These are phyloP conservation scores for Microcos paniculata DNA, from an alignment of 345 rosid genomes.

Conservation along the genomic window DNA sequence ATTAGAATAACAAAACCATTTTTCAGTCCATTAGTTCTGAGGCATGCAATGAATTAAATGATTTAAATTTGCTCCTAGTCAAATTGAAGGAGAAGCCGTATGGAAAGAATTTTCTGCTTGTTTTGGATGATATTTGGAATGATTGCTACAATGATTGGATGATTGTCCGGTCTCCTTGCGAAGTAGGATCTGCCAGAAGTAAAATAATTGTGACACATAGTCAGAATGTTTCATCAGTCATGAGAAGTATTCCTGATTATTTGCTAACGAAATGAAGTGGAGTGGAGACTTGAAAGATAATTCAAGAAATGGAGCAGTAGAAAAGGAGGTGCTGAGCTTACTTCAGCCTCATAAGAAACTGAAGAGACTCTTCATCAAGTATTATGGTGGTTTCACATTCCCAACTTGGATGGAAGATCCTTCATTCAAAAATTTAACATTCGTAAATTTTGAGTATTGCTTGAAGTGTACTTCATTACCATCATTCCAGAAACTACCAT, in stretches of 20 bases:
- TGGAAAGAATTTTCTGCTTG: constrained; percentile 1
- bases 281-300: neutral
- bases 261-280: neutral
- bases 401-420: constrained; percentile 13
- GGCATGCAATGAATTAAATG: neutral
- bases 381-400: constrained; percentile 6
- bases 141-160: neutral
- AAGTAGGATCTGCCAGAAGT: constrained; percentile 17
- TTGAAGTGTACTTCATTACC: constrained; percentile 3
- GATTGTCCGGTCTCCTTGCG: neutral
- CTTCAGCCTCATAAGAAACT: constrained; percentile 8
- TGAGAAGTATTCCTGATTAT: neutral
- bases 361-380: neutral
- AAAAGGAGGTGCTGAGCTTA: constrained; percentile 2
- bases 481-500: constrained; percentile 11
- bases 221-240: neutral
- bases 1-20: neutral
- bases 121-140: constrained; percentile 23
- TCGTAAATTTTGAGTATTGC: constrained; percentile 4
- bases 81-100: constrained; percentile 10
- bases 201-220: constrained; percentile 24
- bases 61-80: constrained; percentile 11
- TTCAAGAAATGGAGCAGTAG: neutral
- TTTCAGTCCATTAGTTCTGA: neutral
- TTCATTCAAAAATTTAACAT: neutral